Evolutionary conservation across 2,329 filamentous ascomycete genomes (phyloP).

Genomic region (Periconia digitata): DNA sequence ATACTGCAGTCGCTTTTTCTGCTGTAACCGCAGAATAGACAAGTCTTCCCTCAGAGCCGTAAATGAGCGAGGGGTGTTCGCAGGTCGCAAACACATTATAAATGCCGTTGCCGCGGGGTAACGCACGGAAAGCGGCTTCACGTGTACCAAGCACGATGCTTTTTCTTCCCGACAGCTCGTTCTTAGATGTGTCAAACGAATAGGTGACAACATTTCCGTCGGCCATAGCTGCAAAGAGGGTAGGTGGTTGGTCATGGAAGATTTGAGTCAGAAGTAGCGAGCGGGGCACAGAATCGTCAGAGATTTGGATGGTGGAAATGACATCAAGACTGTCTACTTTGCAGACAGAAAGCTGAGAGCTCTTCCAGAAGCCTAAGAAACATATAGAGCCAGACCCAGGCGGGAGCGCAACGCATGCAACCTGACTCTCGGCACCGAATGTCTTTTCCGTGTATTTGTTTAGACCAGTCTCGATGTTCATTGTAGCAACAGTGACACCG

Average conservation of each 20-base stretch:
- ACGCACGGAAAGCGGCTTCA: slow-evolving; percentile 75
- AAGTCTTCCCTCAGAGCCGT: slow-evolving; percentile 81
- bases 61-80: slow-evolving; percentile 92
- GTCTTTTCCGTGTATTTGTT: slow-evolving; percentile 60
- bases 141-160: slow-evolving; percentile 83
- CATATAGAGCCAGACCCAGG: slow-evolving; percentile 65
- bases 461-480: slow-evolving; percentile 57
- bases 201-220: slow-evolving; percentile 91
- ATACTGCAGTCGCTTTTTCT: slow-evolving; percentile 79
- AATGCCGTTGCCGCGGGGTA: slow-evolving; percentile 67
- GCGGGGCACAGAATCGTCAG: slow-evolving; percentile 76
- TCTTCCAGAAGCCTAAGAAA: slow-evolving; percentile 84
- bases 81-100: slow-evolving; percentile 90
- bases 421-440: slow-evolving; percentile 69
- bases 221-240: slow-evolving; percentile 85
- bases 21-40: slow-evolving; percentile 93
- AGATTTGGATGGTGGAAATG: slow-evolving; percentile 57
- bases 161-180: slow-evolving; percentile 70
- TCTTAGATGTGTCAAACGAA: slow-evolving; percentile 64
- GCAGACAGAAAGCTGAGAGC: slow-evolving; percentile 76
- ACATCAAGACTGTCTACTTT: slow-evolving; percentile 67
- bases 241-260: slow-evolving; percentile 67
- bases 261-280: slow-evolving; percentile 80
- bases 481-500: slow-evolving; percentile 70
- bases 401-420: slow-evolving; percentile 81